A percentile compares a stretch with the other conserved stretches of the same genome.
phyloP scores from a whole-genome alignment of 768 basidiomycete species.

The Kwoniella dendrophila region DNA sequence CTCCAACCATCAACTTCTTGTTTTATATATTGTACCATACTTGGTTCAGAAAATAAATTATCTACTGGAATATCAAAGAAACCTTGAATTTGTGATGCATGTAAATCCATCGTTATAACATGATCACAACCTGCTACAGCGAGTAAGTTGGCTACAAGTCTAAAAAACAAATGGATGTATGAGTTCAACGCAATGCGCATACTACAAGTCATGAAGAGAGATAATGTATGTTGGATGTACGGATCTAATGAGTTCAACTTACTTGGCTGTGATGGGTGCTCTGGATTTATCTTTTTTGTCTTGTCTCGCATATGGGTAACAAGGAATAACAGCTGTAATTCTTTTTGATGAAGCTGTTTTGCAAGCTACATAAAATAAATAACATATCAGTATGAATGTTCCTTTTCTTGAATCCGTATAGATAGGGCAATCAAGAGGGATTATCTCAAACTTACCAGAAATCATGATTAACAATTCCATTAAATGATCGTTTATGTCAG shows the following conservation, averaged over 20 bases:
- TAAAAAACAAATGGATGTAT: constrained; percentile 11
- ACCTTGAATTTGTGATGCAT: constrained; percentile 98
- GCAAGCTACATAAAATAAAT: constrained; percentile 63
- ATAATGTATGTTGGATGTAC: not conserved
- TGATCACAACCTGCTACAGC: constrained; percentile 84
- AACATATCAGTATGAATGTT: constrained; percentile 1
- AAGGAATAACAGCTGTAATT: constrained; percentile 96
- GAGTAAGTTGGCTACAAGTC: constrained; percentile 94
- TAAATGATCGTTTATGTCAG: constrained; percentile 76
- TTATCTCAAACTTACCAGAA: constrained; percentile 62
- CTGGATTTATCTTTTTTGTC: constrained; percentile 99
- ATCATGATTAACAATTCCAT: constrained; percentile 99
- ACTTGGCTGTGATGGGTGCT: constrained; percentile 94
- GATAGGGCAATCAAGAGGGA: not conserved
- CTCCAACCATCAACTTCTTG: constrained; percentile 77
- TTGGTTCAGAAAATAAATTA: constrained; percentile 98
- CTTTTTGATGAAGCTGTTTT: constrained; percentile 98
- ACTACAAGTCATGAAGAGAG: not conserved
- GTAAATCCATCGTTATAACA: constrained; percentile 99
- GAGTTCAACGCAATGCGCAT: not conserved
- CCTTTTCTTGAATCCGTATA: not conserved
- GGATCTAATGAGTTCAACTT: constrained; percentile 14
- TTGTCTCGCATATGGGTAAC: constrained; percentile 95
- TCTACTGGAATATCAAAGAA: constrained; percentile 99
- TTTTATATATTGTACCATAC: constrained; percentile 90